Conservation (phyloP, 768 basidiomycete species). For the Lactarius sanguifluus region DNA sequence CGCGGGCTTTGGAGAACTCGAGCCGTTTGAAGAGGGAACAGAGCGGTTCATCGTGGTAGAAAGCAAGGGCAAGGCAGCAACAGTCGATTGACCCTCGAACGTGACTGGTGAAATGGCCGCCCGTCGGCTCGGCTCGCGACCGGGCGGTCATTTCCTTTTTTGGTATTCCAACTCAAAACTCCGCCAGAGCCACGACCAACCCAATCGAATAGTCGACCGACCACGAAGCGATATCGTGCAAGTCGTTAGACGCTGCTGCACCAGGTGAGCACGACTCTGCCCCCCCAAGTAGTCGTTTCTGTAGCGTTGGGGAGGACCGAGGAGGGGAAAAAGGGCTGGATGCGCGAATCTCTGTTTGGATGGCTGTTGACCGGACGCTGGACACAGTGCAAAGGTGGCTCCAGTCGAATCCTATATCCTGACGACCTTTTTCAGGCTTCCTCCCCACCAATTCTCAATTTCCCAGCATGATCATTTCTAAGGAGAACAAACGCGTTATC, state of each 20-base stretch:
- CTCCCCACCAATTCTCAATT: conserved; percentile 34
- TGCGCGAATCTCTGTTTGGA: conserved; percentile 34
- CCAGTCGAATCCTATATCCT: conserved; percentile 34
- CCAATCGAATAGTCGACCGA: background rate
- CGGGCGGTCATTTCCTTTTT: conserved; percentile 2
- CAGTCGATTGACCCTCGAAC: background rate
- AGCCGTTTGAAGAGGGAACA: conserved; percentile 1
- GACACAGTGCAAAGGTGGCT: conserved; percentile 39
- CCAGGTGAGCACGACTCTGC: conserved; percentile 12
- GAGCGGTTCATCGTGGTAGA: background rate
- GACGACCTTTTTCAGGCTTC: conserved; percentile 32
- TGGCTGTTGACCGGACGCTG: conserved; percentile 35
- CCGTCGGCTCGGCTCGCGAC: background rate
- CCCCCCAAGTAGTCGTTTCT: background rate
- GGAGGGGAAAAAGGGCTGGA: conserved; percentile 36
- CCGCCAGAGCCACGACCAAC: background rate
- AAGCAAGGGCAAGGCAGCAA: background rate
- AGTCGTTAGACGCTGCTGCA: background rate
- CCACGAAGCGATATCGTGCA: conserved; percentile 1
- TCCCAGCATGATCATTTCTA: conserved; percentile 92
- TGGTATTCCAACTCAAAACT: conserved; percentile 8
- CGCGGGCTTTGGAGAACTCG: conserved; percentile 10
- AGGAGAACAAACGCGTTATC: conserved; percentile 91
- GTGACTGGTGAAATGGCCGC: background rate
- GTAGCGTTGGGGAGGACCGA: conserved; percentile 13